phyloP scores from a whole-genome alignment of 2,329 filamentous ascomycete genomes.

The Aspergillus vadensis region DNA sequence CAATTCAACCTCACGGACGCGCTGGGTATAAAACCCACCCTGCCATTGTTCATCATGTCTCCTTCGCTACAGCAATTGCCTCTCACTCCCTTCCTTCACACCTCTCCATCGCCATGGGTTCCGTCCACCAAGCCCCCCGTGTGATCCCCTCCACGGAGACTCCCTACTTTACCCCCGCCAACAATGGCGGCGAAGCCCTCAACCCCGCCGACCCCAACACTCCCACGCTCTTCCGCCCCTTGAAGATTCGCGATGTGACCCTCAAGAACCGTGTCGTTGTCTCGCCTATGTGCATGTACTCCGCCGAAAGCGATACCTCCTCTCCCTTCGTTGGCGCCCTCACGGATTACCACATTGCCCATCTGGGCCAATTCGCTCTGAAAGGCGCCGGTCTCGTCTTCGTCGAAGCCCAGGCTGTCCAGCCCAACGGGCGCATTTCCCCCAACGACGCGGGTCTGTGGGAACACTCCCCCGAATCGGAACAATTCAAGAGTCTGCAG shows the following conservation, averaged over 20 bases:
- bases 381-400: slow-evolving; percentile 73
- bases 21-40: background rate
- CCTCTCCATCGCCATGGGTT: slow-evolving; percentile 10
- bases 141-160: slow-evolving; percentile 8
- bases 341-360: slow-evolving; percentile 79
- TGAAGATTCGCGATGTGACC: slow-evolving; percentile 57
- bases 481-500: slow-evolving; percentile 69
- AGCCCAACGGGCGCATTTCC: slow-evolving; percentile 76
- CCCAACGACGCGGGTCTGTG: slow-evolving; percentile 66
- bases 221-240: slow-evolving; percentile 60
- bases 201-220: slow-evolving; percentile 37
- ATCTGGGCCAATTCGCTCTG: slow-evolving; percentile 74
- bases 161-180: slow-evolving; percentile 42
- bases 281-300: slow-evolving; percentile 68
- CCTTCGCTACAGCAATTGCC: background rate
- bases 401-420: slow-evolving; percentile 76
- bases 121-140: slow-evolving; percentile 12
- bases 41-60: background rate
- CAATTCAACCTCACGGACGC: background rate
- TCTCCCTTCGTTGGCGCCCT: slow-evolving; percentile 59
- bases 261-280: slow-evolving; percentile 67
- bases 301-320: slow-evolving; percentile 52
- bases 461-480: slow-evolving; percentile 60
- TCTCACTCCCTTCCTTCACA: background rate
- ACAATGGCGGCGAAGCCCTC: slow-evolving; percentile 40